A percentile compares a stretch with the other conserved stretches of the same genome.
Conservation (phyloP, 306 rosid species). For the Cucurbita argyrosperma region DNA sequence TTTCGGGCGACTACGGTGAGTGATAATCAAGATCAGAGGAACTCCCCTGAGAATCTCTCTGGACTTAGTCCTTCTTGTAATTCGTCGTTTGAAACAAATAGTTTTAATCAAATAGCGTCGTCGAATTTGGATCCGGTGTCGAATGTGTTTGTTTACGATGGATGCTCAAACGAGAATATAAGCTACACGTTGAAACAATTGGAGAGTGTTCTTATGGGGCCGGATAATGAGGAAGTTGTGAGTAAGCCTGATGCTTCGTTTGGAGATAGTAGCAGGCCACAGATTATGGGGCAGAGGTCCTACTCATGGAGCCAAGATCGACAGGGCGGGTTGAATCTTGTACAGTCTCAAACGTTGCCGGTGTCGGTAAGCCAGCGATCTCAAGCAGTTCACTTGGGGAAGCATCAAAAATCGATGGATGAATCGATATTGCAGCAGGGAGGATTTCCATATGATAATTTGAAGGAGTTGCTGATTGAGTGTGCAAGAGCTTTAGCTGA, state of each 20-base stretch:
- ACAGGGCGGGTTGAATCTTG: conserved; percentile 17
- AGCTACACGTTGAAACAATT: conserved; percentile 41
- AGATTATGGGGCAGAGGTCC: conserved; percentile 22
- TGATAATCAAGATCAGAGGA: conserved; percentile 43
- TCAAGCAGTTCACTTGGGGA: conserved; percentile 29
- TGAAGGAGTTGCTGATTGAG: conserved; percentile 60
- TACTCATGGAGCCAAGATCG: conserved; percentile 35
- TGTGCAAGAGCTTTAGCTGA: conserved; percentile 68
- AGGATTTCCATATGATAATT: conserved; percentile 26
- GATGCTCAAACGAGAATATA: conserved; percentile 25
- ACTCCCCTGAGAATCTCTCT: conserved; percentile 50
- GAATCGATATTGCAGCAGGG: conserved; percentile 26
- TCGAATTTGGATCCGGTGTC: conserved; percentile 25
- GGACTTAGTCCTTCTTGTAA: conserved; percentile 35
- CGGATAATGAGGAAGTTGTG: conserved; percentile 42
- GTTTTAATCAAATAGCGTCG: conserved; percentile 22
- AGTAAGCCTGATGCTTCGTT: conserved; percentile 24
- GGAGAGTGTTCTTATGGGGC: conserved; percentile 80
- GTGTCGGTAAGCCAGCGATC: conserved; percentile 22
- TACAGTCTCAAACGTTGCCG: conserved; percentile 29
- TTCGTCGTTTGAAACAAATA: conserved; percentile 39
- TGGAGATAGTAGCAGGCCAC: conserved; percentile 21
- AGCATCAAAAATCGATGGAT: conserved; percentile 46
- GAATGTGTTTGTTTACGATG: conserved; percentile 23
- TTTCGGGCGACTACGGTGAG: conserved; percentile 27